Base-by-base conservation (phyloP, 106 monocot genomes). In the Acanthochlamys bracteata region DNA sequence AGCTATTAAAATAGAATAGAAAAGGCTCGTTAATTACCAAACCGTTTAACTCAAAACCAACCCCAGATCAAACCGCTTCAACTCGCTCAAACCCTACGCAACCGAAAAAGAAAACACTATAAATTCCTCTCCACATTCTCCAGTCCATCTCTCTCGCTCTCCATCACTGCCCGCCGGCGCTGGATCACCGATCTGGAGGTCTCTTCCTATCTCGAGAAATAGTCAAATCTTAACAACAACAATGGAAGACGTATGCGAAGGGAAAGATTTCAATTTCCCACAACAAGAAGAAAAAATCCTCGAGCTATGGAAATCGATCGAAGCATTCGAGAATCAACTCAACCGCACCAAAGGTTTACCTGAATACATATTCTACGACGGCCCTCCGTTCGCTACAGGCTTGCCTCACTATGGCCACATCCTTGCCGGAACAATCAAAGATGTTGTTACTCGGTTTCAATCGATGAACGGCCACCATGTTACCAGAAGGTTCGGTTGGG, bases 401-500 rank as follows among this genome's bases (percentile, higher is more conserved):
- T 72, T 81, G 16, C 96, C 96, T 4, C 96, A 98, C 66, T 98
- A 98, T 42, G 96, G 96, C 25, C 96, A 98, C 85, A 98, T 98
- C 66, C 85, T 98, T 46, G 77, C 96, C 40, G 96, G 96, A 41
- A 98, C 91, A 25, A 98, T 98, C 91, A 98, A 98, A 87, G 96
- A 98, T 75, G 78, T 88, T 63, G 91, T 92, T 80, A 98, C 96
- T 24, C 84, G 96, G 14, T 89, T 85, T 72, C 91, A 91, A 70
- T 85, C 96, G 27, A 85, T 88, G 96, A 69, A 59, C 45, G 96
- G 96, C 51, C 64, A 66, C 72, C 96, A 98, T 71, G 96, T 98
- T 65, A 85, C 96, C 23, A 71, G 96, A 22, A 79, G 96, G 4
- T 98, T 98, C 73, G 96, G 96, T 17, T 98, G 96, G 96, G 96